These are phyloP conservation scores for Penicillium fimorum DNA, from an alignment of 495 filamentous ascomycete species.

Conservation along the genomic window DNA sequence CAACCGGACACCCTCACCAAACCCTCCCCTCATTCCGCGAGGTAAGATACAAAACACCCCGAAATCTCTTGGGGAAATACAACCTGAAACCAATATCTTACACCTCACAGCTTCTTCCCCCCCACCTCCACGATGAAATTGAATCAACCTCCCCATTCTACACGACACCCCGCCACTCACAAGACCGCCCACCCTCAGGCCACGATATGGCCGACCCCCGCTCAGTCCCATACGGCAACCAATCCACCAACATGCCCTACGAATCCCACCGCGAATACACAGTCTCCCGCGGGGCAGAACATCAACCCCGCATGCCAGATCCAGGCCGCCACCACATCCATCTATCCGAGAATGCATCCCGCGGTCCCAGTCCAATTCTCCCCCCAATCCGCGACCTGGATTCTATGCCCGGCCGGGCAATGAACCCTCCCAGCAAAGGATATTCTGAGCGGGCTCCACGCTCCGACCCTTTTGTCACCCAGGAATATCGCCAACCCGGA, in stretches of 20 bases:
- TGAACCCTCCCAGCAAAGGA: constrained; percentile 20
- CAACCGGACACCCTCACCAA: constrained; percentile 35
- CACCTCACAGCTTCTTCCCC: constrained; percentile 41
- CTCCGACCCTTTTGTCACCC: constrained; percentile 30
- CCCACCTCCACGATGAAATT: constrained; percentile 50
- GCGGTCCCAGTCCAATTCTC: constrained; percentile 41
- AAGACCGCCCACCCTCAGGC: constrained; percentile 36
- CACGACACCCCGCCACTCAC: constrained; percentile 32
- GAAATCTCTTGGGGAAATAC: not conserved
- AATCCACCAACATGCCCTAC: constrained; percentile 24
- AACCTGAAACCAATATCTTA: not conserved
- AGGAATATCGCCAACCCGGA: constrained; percentile 29
- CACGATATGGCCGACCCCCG: constrained; percentile 37
- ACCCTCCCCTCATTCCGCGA: constrained; percentile 48
- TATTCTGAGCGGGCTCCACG: constrained; percentile 34
- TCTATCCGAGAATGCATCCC: constrained; percentile 24
- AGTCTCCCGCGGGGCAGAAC: constrained; percentile 19
- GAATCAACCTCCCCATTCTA: constrained; percentile 43
- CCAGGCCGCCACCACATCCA: constrained; percentile 18
- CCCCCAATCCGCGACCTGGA: constrained; percentile 45
- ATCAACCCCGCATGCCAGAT: constrained; percentile 20
- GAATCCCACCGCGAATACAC: constrained; percentile 35
- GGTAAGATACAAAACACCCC: constrained; percentile 25
- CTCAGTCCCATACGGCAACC: constrained; percentile 25
- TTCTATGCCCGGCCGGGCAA: constrained; percentile 32